Base-by-base conservation (phyloP, 164 flowering plant genomes). In the Chimonanthus salicifolius region DNA sequence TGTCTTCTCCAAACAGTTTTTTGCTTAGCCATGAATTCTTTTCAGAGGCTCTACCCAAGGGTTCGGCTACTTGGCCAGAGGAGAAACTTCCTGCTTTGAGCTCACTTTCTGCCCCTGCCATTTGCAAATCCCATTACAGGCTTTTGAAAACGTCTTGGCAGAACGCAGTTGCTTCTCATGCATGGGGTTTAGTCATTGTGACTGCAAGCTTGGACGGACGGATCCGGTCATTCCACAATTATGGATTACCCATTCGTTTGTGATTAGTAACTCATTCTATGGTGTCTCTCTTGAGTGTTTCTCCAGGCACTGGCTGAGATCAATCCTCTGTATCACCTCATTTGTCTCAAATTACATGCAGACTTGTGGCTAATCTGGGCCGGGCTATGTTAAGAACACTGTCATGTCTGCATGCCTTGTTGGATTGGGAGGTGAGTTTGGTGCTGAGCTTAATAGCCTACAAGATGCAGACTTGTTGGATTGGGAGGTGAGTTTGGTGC, bases 131-230 rank as follows among this genome's bases (percentile, higher is more conserved):
- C 0, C 83, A 85, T 69, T 83, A 74, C 82, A 88, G 85, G 84
- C 75, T 88, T 74, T 72, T 91, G 76, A 86, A 81, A 78, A 85
- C 77, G 69, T 85, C 91, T 54, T 87, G 87, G 71, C 87, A 85
- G 68, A 82, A 74, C 74, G 76, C 74, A 48, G 67, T 76, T 44
- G 76, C 62, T 58, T 79, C 87, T 48, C 86, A 86, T 69, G 64
- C 84, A 74, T 89, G 94, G 95, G 97, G 94, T 54, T 84, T 86
- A 43, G 97, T 88, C 67, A 83, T 92, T 49, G 93, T 94, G 5
- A 87, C 93, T 33, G 98, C 96, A 18, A 89, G 96, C 43, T 86
- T 83, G 84, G 98, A 94, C 76, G 98, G 98, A 46, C 78, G 87
- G 70, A 90, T 94, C 20, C 81, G 89, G 71, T 82, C 93, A 7